Base-by-base conservation (phyloP, 495 filamentous ascomycete genomes). In the Podospora appendiculata region DNA sequence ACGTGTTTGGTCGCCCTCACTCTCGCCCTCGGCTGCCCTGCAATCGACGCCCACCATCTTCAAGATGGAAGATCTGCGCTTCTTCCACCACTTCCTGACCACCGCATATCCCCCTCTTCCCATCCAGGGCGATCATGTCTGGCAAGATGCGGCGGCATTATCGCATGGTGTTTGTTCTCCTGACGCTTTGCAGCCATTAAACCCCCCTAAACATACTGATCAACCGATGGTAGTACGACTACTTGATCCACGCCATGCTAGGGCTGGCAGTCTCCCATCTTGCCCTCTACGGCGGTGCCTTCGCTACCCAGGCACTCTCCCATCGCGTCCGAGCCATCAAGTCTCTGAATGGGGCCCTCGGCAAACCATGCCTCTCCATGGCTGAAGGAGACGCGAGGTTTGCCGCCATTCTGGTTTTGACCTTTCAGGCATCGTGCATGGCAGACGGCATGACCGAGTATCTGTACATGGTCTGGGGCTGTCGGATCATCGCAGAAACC, bases 81-180 rank as follows among this genome's bases (percentile, higher is more conserved):
- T 79, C 50, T 81, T 80, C 57, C 74, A 81, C 55, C 76, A 80
- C 54, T 82, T 82, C 52, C 58, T 82, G n/a, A 39, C 73, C 19
- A 59, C 58, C 6, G 79, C 77, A 9, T 76, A 78, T 52, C 79
- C 79, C 0, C 75, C 80, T 55, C 65, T 80, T 0, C 79, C 79
- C 4, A 67, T 79, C 48, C 69, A 67, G 12, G 71, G 68, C 10
- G 76, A 79, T 44, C 61, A 58, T 3, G 58, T 75, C 9, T 83
- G 79, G 79, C 70, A 67, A 6, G 58, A 70, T 7, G 68, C 80
- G 9, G 76, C 79, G 2, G 58, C 63, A 13, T 67, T 80, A 35
- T 62, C 68, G 6, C 72, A 80, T 45, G 59, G 71, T 45, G 78
- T 79, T 60, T 14, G 72, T 69, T 12, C 11, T 14, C 10, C 5